These are phyloP conservation scores for Tuctoria greenei DNA, from an alignment of 176 grass and related monocot genomes.

Conservation along the genomic window DNA sequence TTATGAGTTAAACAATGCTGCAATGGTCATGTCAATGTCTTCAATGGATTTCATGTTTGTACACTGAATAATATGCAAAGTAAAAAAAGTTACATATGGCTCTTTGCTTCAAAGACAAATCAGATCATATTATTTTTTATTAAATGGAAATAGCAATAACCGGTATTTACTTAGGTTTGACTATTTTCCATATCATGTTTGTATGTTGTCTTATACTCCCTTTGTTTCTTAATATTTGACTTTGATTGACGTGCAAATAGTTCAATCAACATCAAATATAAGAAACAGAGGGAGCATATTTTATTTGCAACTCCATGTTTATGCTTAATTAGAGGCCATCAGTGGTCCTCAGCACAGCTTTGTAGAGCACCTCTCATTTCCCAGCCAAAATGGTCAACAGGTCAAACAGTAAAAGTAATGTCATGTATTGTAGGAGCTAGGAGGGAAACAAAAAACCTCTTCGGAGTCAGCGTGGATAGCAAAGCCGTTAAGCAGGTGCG, in stretches of 20 bases:
- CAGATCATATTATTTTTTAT: background rate
- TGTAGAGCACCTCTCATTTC: background rate
- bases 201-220: background rate
- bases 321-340: background rate
- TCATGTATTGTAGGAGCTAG: background rate
- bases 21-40: background rate
- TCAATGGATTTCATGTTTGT: conserved; percentile 19
- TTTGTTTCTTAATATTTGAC: no score
- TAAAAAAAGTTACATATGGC: conserved; percentile 19
- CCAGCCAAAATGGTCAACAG: background rate
- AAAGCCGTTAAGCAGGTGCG: conserved; percentile 87
- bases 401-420: background rate
- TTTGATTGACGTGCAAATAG: no score
- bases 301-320: background rate
- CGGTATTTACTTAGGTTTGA: background rate
- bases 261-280: no score
- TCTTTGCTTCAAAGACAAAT: background rate
- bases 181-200: background rate
- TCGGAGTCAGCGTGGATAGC: conserved; percentile 68
- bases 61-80: background rate
- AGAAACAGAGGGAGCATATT: no score
- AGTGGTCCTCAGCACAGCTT: background rate
- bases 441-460: conserved; percentile 38
- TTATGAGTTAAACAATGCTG: background rate
- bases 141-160: background rate